Base-by-base conservation (phyloP, 2,329 filamentous ascomycete species). In the Didymella keratinophila region DNA sequence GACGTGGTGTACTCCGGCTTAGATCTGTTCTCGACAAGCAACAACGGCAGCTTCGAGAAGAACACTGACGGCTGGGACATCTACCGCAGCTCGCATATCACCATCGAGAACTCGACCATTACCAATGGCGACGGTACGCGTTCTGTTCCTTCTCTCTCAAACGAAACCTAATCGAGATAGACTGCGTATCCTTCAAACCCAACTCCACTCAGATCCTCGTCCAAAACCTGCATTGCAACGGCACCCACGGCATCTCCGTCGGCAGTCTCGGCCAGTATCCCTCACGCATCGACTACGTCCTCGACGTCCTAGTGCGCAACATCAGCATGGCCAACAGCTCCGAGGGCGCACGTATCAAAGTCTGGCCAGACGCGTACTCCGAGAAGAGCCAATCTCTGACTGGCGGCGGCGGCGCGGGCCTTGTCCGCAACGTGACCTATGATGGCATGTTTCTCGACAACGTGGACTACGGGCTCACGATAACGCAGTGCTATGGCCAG, bases 181-280 rank as follows among this genome's bases (percentile, higher is more conserved):
- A 90, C 69, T 90, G 87, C 60, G 85, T 90, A 12, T 86, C 86
- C 2, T 89, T 90, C 81, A 66, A 90, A 72, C 87, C 87, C 21
- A 90, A 90, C 70, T 86, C 82, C 63, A 89, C 86, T 39, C 82
- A 88, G 59, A 83, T 90, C 3, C 72, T 90, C 3, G 82, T 90
- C 7, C 86, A 90, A 68, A 85, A 86, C 57, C 75, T 89, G n/a
- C 78, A 78, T 58, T 90, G 88, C 76, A 86, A 86, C 66, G 86
- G 86, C 36, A 88, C 86, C 0, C 88, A 90, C 66, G 88, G 88
- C 41, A 89, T 90, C 60, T 87, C 84, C 4, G 86, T 90, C 20
- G 88, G 88, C 10, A 88, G 86, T 0, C 78, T 90, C 0, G 87
- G 87, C 10, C 87, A 90, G 71, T 89, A 90, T 67, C 70, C 77